These are phyloP conservation scores for Draba incana DNA, from an alignment of 345 rosid genomes.

Conservation along the genomic window DNA sequence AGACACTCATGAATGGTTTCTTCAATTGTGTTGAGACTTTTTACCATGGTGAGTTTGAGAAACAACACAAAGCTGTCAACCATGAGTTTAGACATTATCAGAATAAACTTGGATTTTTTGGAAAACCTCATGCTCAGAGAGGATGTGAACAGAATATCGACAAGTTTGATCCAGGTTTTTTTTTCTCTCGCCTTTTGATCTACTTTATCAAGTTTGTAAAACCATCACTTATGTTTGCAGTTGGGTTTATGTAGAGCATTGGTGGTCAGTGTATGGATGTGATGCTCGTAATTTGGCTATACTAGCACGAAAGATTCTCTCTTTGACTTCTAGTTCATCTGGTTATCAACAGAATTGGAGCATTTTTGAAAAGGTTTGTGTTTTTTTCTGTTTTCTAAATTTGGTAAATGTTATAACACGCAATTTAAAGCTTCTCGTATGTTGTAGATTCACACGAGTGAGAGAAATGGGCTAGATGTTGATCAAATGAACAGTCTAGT, in stretches of 20 bases:
- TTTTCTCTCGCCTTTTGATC: not conserved
- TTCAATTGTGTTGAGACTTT: not conserved
- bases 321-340: conserved; percentile 8
- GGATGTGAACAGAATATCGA: not conserved
- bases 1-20: not conserved
- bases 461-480: not conserved
- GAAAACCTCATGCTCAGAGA: not conserved
- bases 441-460: not conserved
- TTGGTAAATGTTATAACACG: not conserved
- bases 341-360: conserved; percentile 6
- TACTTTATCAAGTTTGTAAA: not conserved
- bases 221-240: not conserved
- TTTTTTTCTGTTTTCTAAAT: not conserved
- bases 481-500: conserved; percentile 2
- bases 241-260: not conserved
- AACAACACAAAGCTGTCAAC: not conserved
- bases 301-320: not conserved
- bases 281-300: not conserved
- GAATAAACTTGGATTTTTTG: not conserved
- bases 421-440: not conserved
- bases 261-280: not conserved
- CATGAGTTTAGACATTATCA: not conserved
- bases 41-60: conserved; percentile 7
- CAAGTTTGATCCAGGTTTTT: not conserved
- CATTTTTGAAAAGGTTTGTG: not conserved